These are phyloP conservation scores for Chlamydomonas reinhardtii DNA, from an alignment of 163 green algal genomes.

Conservation along the genomic window DNA sequence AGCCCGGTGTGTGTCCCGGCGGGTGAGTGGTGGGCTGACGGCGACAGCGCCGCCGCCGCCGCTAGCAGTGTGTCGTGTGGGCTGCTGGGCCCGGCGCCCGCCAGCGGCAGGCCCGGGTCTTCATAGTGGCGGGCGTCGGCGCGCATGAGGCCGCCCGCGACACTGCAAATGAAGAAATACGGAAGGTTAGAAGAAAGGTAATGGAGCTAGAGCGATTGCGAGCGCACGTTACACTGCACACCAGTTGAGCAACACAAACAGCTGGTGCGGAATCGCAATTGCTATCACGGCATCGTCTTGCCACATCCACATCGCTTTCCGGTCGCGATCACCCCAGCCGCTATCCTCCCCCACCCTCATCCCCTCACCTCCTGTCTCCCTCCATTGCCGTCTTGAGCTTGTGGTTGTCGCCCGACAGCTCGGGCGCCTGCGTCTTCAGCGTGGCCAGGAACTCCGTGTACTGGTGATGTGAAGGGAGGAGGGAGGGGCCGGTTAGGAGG, in stretches of 20 bases:
- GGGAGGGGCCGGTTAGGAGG: not conserved
- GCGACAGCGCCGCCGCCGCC: not conserved
- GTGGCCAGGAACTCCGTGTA: constrained; percentile 68
- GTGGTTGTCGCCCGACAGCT: constrained; percentile 10
- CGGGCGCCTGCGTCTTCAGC: constrained; percentile 60
- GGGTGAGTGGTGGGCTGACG: too few relatives aligned
- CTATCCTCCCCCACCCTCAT: too few relatives aligned
- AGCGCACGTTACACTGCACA: too few relatives aligned
- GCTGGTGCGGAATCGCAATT: too few relatives aligned
- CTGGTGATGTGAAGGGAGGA: constrained; percentile 15
- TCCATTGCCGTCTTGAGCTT: not conserved
- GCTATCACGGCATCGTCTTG: too few relatives aligned
- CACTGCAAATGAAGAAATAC: not conserved
- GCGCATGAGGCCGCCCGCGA: not conserved
- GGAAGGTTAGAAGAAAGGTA: too few relatives aligned
- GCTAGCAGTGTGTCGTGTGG: not conserved
- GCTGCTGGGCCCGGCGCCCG: not conserved
- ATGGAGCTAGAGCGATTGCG: too few relatives aligned
- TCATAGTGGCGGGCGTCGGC: not conserved
- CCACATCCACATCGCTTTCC: too few relatives aligned
- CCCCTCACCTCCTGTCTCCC: too few relatives aligned
- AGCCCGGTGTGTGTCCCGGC: too few relatives aligned
- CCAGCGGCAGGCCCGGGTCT: not conserved
- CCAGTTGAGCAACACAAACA: too few relatives aligned
- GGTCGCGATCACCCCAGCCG: too few relatives aligned